These are phyloP conservation scores for Pythium pyrilobum DNA, from an alignment of 352 stramenopile genomes.

Conservation along the genomic window DNA sequence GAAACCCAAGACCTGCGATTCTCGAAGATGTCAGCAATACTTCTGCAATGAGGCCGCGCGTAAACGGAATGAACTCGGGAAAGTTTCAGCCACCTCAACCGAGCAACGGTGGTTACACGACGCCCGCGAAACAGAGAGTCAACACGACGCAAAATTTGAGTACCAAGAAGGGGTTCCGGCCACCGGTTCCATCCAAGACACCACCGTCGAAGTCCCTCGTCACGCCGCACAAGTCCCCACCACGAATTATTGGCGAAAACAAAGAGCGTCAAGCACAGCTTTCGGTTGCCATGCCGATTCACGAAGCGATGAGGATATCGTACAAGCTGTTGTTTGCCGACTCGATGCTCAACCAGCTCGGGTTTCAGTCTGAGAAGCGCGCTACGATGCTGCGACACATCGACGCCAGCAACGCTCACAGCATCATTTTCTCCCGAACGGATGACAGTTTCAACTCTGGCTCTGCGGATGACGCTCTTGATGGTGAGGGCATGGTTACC, in stretches of 20 bases:
- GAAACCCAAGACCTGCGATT: not conserved
- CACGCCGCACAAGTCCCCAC: not conserved
- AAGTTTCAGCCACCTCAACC: not conserved
- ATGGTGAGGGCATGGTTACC: slow-evolving; percentile 6
- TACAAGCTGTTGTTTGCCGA: slow-evolving; percentile 18
- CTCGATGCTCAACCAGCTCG: slow-evolving; percentile 2
- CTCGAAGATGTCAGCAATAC: slow-evolving; percentile 13
- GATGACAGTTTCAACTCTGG: not conserved
- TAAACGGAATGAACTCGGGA: not conserved
- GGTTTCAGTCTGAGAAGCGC: not conserved
- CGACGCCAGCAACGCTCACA: not conserved
- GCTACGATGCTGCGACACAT: not conserved
- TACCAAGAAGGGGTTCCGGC: slow-evolving; percentile 32
- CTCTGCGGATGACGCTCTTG: not conserved
- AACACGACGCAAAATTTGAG: slow-evolving; percentile 12
- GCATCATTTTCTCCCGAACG: not conserved
- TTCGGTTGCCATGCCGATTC: slow-evolving; percentile 11
- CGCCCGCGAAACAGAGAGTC: slow-evolving; percentile 1
- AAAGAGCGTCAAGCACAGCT: not conserved
- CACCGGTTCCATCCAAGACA: slow-evolving; percentile 35
- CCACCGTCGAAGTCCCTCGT: slow-evolving; percentile 7
- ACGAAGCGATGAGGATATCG: slow-evolving; percentile 49
- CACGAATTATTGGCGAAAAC: not conserved
- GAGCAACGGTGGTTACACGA: slow-evolving; percentile 1
- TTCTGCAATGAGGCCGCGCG: not conserved